Percentiles rank a stretch among this genome's conserved stretches.
Evolutionary conservation across 2,329 filamentous ascomycete species (phyloP).

Genomic region (Fusarium foetens): DNA sequence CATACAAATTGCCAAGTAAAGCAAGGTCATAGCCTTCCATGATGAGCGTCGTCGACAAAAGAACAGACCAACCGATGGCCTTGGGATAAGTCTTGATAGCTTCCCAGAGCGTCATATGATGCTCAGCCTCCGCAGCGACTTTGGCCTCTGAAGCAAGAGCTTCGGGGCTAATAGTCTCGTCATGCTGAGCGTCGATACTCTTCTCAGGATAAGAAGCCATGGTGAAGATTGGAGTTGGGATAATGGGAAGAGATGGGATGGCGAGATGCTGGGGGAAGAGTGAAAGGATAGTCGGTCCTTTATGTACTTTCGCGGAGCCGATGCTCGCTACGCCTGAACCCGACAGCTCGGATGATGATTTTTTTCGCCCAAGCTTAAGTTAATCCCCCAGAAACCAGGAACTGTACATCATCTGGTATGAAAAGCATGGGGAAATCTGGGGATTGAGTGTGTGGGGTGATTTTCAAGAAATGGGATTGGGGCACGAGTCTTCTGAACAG

Average conservation of each 20-base stretch:
- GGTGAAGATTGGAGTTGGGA: neutral
- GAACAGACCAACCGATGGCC: conserved; percentile 59
- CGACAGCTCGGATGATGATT: neutral
- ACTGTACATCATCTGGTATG: conserved; percentile 5
- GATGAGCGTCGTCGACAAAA: conserved; percentile 58
- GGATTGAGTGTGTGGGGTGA: conserved; percentile 29
- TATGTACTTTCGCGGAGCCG: conserved; percentile 15
- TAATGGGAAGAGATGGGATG: neutral
- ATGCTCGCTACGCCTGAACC: neutral
- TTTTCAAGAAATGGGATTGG: conserved; percentile 20
- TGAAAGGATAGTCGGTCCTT: neutral
- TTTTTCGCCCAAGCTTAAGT: neutral
- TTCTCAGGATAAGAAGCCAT: conserved; percentile 43
- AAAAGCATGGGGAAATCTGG: conserved; percentile 31
- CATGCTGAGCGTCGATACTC: conserved; percentile 38
- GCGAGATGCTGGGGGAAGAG: neutral
- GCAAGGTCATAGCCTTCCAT: conserved; percentile 65
- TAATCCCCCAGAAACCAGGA: conserved; percentile 9
- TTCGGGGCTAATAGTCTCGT: conserved; percentile 39
- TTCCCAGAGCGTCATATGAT: conserved; percentile 53
- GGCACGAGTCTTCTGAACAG: neutral
- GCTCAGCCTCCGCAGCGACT: conserved; percentile 54
- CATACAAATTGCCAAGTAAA: conserved; percentile 60
- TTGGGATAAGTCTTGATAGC: conserved; percentile 58
- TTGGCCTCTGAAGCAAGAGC: conserved; percentile 52